Evolutionary conservation across 2,329 filamentous ascomycete species (phyloP).

Genomic region (Fusarium humuli): DNA sequence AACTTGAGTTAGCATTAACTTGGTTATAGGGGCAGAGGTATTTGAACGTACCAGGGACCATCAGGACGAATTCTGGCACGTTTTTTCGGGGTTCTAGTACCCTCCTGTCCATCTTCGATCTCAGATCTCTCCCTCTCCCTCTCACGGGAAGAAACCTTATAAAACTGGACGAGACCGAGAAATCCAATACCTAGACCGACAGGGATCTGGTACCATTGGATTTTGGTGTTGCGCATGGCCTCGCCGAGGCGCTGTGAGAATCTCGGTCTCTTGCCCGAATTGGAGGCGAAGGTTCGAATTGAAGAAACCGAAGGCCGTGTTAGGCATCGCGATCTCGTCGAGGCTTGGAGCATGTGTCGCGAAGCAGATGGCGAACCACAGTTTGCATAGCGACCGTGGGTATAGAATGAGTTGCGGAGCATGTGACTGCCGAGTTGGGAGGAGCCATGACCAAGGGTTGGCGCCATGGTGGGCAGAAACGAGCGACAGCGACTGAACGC

Average conservation of each 20-base stretch:
- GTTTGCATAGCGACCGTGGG: slow-evolving; percentile 48
- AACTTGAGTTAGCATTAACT: slow-evolving; percentile 29
- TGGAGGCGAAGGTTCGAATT: slow-evolving; percentile 50
- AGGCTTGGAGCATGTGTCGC: slow-evolving; percentile 40
- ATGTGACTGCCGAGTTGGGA: slow-evolving; percentile 51
- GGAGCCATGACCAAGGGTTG: slow-evolving; percentile 52
- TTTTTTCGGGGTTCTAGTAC: slow-evolving; percentile 60
- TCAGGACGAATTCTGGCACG: slow-evolving; percentile 77
- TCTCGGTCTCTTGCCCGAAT: slow-evolving; percentile 58
- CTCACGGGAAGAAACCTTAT: slow-evolving; percentile 73
- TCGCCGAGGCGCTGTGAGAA: slow-evolving; percentile 65
- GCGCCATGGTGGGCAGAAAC: slow-evolving; percentile 46
- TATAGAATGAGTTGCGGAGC: slow-evolving; percentile 46
- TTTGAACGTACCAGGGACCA: slow-evolving; percentile 76
- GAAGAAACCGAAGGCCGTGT: slow-evolving; percentile 42
- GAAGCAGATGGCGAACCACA: slow-evolving; percentile 39
- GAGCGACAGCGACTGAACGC: slow-evolving; percentile 31
- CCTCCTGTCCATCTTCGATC: slow-evolving; percentile 58
- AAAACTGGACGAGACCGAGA: slow-evolving; percentile 84
- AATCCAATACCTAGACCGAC: slow-evolving; percentile 87
- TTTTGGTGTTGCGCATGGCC: slow-evolving; percentile 64
- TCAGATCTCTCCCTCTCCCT: slow-evolving; percentile 65
- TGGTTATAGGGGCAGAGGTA: slow-evolving; percentile 24
- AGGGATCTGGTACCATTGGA: slow-evolving; percentile 92
- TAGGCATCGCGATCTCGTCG: slow-evolving; percentile 44